Base-by-base conservation (phyloP, 257 asterid species). In the Vinca minor region DNA sequence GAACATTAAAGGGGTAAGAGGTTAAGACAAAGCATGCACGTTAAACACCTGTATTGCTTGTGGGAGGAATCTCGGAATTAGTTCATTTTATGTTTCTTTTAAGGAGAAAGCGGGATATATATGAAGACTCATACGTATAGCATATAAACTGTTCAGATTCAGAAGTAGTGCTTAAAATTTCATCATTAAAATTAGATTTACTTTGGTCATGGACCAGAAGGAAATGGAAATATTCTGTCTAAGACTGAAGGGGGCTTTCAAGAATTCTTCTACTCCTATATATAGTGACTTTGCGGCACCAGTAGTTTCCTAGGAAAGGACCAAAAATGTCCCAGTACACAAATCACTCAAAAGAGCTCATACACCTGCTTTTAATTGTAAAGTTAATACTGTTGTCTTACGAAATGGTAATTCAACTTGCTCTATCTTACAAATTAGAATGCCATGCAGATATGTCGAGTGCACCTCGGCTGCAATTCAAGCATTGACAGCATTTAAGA, bases 401-500 rank as follows among this genome's bases (percentile, higher is more conserved):
- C 31, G 17, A 15, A 4, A 5, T 20, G 11, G 26, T 68, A 14
- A 47, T 48, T 9, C 10, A 14, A 44, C 48, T 39, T 15, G 25
- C 46, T 63, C 17, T 52, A 34, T 38, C 28, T 48, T 39, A 44
- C 41, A 25, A 47, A 36, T 38, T 69, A 44, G n/a, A 28, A 55
- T 77, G 63, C 61, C 67, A 36, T 78, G 73, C 63, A 93, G 98
- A 70, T 92, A 89, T 71, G 98, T 89, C n/a, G 98, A 92, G 70
- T 92, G 98, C 81, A 87, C 98, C 63, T 92, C 98, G 17, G 97
- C 98, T 58, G 86, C 97, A 54, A 87, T 92, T 79, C 98, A 92
- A 84, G 95, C 94, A 45, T 70, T 92, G 74, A 71, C 80, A 53
- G 68, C 76, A 73, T 92, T 92, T 70, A 89, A 81, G 76, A 76